Base-by-base conservation (phyloP, 2,329 filamentous ascomycete species). In the Clarireedia paspali region DNA sequence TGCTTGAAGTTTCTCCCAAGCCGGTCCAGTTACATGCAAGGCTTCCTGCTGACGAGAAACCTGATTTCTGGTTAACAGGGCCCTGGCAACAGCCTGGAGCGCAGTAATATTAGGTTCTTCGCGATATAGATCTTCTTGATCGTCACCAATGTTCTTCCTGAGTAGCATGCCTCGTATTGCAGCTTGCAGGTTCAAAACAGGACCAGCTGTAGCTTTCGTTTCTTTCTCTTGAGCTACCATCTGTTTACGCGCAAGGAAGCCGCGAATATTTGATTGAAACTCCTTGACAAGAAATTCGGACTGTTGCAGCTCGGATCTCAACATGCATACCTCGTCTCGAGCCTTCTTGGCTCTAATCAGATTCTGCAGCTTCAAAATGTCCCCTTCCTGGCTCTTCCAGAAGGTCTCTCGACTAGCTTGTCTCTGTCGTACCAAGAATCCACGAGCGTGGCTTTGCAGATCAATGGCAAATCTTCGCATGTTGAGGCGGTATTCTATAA, bases 401-500 rank as follows among this genome's bases (percentile, higher is more conserved):
- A 84, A 79, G 55, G 81, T 73, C 63, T 89, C 82, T 58, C 84
- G 82, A 42, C 80, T 77, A 59, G 75, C 74, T 66, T 87, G 76
- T 40, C 78, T 78, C 50, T 76, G 79, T 59, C 94, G 83, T 24
- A 85, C 78, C 40, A 96, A 74, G 68, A 88, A 87, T 3, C 90
- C 92, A 48, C 92, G 84, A 3, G 83, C 81, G 5, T 83, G 79
- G 59, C 89, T 91, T 70, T 99, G 94, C 17, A 96, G 78, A 59
- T 83, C 78, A 27, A 88, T 76, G 2, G 91, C 89, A 67, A 95
- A 96, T 20, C 75, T 80, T 55, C 83, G 81, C 91, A 96, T 96
- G 62, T 85, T 82, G 56, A 94, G 75, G 48, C 88, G 83, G 71
- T 96, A 96, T 59, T 83, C 81, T 62, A 86, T 82, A 56, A 97